Conservation (phyloP, 164 flowering plant species). For the Chloranthus sessilifolius region DNA sequence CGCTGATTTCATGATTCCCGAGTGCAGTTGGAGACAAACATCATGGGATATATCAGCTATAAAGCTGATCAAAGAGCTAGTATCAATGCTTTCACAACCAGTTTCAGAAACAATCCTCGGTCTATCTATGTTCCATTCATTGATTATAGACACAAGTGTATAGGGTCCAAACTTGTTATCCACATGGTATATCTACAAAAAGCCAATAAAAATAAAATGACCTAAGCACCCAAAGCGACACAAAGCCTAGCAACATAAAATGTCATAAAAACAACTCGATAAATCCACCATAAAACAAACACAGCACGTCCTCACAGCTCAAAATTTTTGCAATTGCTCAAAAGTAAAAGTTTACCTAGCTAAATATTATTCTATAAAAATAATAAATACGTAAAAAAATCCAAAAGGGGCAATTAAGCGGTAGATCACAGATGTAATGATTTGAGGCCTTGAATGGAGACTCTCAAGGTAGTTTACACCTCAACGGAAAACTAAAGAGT, state of each 20-base stretch:
- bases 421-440: too few species aligned
- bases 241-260: background rate
- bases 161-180: slow-evolving; percentile 44
- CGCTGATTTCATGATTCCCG: slow-evolving; percentile 77
- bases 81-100: slow-evolving; percentile 16
- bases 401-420: too few species aligned
- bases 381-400: too few species aligned
- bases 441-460: too few species aligned
- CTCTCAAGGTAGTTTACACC: too few species aligned
- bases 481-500: too few species aligned
- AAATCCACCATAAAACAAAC: too few species aligned
- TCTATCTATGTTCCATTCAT: slow-evolving; percentile 34
- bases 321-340: too few species aligned
- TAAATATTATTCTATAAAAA: too few species aligned
- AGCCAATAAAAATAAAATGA: slow-evolving; percentile 7
- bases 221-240: background rate
- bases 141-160: slow-evolving; percentile 40
- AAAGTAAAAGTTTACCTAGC: too few species aligned
- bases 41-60: slow-evolving; percentile 56
- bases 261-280: too few species aligned
- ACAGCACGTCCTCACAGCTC: too few species aligned
- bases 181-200: slow-evolving; percentile 59
- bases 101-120: slow-evolving; percentile 11
- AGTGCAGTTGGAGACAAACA: slow-evolving; percentile 65
- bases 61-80: slow-evolving; percentile 24